Percentiles rank a stretch among this genome's conserved stretches.
These are phyloP conservation scores for Skeletonema costatum DNA, from an alignment of 108 stramenopile genomes.

Conservation along the genomic window DNA sequence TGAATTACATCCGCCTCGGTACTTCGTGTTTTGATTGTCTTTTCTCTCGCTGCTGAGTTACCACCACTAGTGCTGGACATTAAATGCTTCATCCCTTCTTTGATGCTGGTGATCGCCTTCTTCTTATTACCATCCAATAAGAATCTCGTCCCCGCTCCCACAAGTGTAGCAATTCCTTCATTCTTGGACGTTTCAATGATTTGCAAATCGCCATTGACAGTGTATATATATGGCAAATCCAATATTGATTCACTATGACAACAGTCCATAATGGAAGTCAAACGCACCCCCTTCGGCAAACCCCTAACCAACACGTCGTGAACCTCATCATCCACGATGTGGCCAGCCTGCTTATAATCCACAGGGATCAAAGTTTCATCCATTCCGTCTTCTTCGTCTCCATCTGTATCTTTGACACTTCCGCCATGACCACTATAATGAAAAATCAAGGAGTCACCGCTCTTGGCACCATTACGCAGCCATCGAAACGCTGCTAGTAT, in stretches of 20 bases:
- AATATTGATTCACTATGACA: constrained; percentile 66
- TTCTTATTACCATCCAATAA: constrained; percentile 50
- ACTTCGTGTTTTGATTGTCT: constrained; percentile 24
- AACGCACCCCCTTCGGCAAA: constrained; percentile 55
- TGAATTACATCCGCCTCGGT: constrained; percentile 51
- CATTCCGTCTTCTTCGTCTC: constrained; percentile 56
- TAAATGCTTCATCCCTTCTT: constrained; percentile 23
- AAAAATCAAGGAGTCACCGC: constrained; percentile 62
- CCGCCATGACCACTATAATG: constrained; percentile 69
- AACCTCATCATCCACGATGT: constrained; percentile 63
- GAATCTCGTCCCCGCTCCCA: constrained; percentile 42
- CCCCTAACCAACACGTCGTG: constrained; percentile 51
- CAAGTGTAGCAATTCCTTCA: constrained; percentile 30
- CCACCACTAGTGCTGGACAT: constrained; percentile 30
- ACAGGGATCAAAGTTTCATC: constrained; percentile 75
- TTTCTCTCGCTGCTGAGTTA: constrained; percentile 28
- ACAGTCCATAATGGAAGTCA: constrained; percentile 73
- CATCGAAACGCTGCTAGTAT: constrained; percentile 33
- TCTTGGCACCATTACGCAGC: constrained; percentile 8
- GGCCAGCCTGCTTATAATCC: constrained; percentile 58
- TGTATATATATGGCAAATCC: constrained; percentile 51
- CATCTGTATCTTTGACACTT: constrained; percentile 35
- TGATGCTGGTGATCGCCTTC: constrained; percentile 13
- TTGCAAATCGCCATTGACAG: constrained; percentile 41
- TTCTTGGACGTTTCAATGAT: constrained; percentile 39